Base-by-base conservation (phyloP, 441 rosid genomes). In the Metrosideros polymorpha region DNA sequence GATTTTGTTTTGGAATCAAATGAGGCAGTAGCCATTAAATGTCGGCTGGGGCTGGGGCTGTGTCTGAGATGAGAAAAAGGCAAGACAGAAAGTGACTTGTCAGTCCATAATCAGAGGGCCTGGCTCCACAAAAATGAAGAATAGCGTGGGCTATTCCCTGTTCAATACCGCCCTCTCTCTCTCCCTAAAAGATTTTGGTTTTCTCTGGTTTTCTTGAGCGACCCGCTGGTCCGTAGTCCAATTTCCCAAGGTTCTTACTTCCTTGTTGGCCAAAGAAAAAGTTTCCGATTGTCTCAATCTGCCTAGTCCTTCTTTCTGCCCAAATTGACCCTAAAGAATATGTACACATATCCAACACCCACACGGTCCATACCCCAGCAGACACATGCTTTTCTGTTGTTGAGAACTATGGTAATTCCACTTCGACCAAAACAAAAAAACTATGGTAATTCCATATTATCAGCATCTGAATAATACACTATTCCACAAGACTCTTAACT, bases 81-180 rank as follows among this genome's bases (percentile, higher is more conserved):
- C 51, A 7, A 43, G 84, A 45, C 84, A 85, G 87, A 77, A 85
- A 85, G 84, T 4, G 87, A 77, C 87, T 53, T 85, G 87, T 85
- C 84, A 54, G 55, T 30, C 86, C 27, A 53, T 55, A 35, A 30
- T 75, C 55, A 42, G 86, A 42, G 86, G 83, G 29, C 47, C 79
- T 10, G 79, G 47, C 17, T 22, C 47, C 47, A 71, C 22, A 35
- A 39, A 71, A 9, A 39, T 5, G 79, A 35, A 71, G 47, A 39
- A 35, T 35, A 35, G 79, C 1, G 47, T 19, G 79, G 79, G 79
- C 79, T 71, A 35, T 39, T 22, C n/a, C 47, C n/a, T 71, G n/a
- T 19, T 24, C 79, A 12, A 47, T 32, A 25, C 84, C 29, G 66
- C 75, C 84, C 15, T 30, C 75, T 30, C 71, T 15, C 71, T 30